Conservation (phyloP, 768 basidiomycete species). For the Gymnopilus junonius region DNA sequence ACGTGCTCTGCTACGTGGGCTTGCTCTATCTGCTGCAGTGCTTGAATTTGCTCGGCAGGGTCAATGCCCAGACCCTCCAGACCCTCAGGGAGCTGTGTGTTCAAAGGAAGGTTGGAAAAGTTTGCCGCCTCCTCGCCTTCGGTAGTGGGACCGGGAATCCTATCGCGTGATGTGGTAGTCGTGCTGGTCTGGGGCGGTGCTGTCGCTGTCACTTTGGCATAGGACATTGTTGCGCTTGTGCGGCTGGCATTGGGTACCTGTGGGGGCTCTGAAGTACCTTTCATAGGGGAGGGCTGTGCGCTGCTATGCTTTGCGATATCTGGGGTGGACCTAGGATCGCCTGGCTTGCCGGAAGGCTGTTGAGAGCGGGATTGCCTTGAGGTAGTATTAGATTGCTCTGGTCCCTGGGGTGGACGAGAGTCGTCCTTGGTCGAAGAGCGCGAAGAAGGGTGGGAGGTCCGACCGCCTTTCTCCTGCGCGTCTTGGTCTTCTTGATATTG, state of each 20-base stretch:
- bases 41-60: not conserved
- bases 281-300: not conserved
- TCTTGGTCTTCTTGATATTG: not conserved
- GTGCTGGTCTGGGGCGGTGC: not conserved
- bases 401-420: not conserved
- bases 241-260: not conserved
- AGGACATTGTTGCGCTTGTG: not conserved
- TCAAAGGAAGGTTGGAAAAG: not conserved
- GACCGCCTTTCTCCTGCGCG: not conserved
- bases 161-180: too few relatives aligned
- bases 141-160: not conserved
- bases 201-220: not conserved
- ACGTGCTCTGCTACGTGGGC: not conserved
- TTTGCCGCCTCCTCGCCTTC: not conserved
- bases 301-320: not conserved
- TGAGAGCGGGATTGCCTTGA: not conserved
- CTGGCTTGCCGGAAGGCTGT: not conserved
- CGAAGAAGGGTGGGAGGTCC: not conserved
- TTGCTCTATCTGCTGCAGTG: not conserved
- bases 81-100: conserved; percentile 1
- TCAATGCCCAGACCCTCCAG: not conserved
- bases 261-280: not conserved
- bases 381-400: not conserved
- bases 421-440: not conserved
- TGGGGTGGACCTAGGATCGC: not conserved